Evolutionary conservation across 345 rosid species (phyloP).

Genomic region (Eucalyptus cloeziana): DNA sequence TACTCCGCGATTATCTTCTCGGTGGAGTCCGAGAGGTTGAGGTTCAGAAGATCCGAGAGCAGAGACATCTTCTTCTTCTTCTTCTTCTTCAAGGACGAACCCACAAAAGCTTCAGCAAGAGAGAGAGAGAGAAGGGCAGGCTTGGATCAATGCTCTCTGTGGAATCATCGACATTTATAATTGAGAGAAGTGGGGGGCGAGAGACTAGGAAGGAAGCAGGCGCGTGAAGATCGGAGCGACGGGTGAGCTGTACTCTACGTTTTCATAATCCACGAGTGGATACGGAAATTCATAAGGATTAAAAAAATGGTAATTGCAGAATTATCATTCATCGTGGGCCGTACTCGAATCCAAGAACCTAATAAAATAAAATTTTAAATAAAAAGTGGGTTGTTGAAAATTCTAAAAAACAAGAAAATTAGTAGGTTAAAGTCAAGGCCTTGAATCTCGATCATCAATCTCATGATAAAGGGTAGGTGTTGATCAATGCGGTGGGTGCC

Average conservation of each 20-base stretch:
- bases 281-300: background rate
- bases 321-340: background rate
- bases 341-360: background rate
- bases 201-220: background rate
- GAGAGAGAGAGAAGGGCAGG: background rate
- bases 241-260: background rate
- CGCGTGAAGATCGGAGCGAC: background rate
- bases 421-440: background rate
- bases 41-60: conserved; percentile 20
- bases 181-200: background rate
- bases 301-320: background rate
- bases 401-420: background rate
- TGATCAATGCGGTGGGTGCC: background rate
- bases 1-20: conserved; percentile 25
- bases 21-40: conserved; percentile 17
- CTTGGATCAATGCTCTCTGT: background rate
- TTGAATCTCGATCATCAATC: background rate
- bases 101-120: background rate
- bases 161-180: background rate
- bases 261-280: background rate
- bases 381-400: background rate
- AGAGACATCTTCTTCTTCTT: conserved; percentile 5
- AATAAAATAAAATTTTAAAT: background rate
- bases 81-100: background rate
- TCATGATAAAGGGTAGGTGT: background rate